Evolutionary conservation across 805 yeast species (phyloP), one percentile per base, ranked within the genome.

Genomic region (Lachancea fermentati): DNA sequence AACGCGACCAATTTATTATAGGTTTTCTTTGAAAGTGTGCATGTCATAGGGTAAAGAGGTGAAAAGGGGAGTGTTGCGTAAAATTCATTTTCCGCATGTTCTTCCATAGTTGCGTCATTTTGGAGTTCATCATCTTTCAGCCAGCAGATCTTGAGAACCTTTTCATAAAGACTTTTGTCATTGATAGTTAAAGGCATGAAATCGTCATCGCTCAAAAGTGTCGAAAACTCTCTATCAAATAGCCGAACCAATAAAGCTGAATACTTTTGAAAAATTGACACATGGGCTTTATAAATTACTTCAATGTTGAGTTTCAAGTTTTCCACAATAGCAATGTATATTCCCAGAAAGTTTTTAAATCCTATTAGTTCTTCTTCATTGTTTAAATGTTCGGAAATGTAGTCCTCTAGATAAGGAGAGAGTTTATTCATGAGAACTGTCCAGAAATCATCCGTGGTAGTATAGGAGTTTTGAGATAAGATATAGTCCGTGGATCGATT

Each of bases 21-120:
- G 30, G 84, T 77, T 13, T 78, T 72, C 40, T 86, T 72, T 14
- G 85, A 62, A 28, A 85, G 79, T 17, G 86, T 76, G 61, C 97
- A 91, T 24, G 87, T 78, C 65, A 86, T 82, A 18, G 95, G 89
- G 54, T 87, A 89, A 44, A 87, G 78, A 42, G 85, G 83, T 38
- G 96, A 85, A 55, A 91, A 93, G 12, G 97, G 97, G 39, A 91
- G 64, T 0, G 81, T 76, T 45, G 78, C 69, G 2, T 86, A 82
- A 43, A 75, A 76, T 56, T 62, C 47, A 54, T 61, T 37, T 57
- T 55, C 34, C 33, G 38, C 16, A 6, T 35, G 31, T 5, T 45
- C 44, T 15, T 48, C 38, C 2, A 32, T 29, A 2, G 37, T 33
- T 2, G 41, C 38, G 0, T 40, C 45, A 5, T 44, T 32, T 1